Percentiles rank a stretch among this genome's conserved stretches.
Evolutionary conservation across 2,329 filamentous ascomycete species (phyloP).

Genomic region (Coleophoma cylindrospora): DNA sequence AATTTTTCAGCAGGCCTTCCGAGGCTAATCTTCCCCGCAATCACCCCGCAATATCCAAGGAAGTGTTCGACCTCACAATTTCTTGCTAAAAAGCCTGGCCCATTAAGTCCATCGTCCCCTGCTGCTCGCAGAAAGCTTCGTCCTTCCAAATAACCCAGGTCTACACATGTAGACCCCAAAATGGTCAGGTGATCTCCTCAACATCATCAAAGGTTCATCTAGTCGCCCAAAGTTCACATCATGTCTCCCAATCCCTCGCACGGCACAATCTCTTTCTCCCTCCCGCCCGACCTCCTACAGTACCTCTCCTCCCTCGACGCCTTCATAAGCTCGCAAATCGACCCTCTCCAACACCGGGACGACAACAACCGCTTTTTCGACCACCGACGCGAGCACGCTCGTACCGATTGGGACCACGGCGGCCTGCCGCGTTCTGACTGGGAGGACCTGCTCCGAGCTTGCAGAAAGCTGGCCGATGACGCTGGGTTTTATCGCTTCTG

Average conservation of each 20-base stretch:
- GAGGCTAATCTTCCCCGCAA: too few species aligned
- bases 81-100: too few species aligned
- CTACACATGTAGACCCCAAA: too few species aligned
- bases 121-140: too few species aligned
- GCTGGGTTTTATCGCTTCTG: constrained; percentile 58
- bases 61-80: too few species aligned
- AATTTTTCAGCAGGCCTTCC: too few species aligned
- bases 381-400: constrained; percentile 55
- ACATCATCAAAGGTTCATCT: too few species aligned
- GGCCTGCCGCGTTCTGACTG: constrained; percentile 52
- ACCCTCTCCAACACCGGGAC: constrained; percentile 49
- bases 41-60: too few species aligned
- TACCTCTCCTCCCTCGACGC: constrained; percentile 45
- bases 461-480: constrained; percentile 45
- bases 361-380: constrained; percentile 64
- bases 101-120: too few species aligned
- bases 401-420: constrained; percentile 49
- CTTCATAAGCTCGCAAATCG: constrained; percentile 51
- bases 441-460: constrained; percentile 47
- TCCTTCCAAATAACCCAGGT: too few species aligned
- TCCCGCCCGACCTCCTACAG: constrained; percentile 41
- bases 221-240: neutral
- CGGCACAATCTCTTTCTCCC: constrained; percentile 46
- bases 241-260: constrained; percentile 15
- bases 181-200: too few species aligned